These are phyloP conservation scores for Trichopus zeylanicus DNA, from an alignment of 116 monocot genomes.

Conservation along the genomic window DNA sequence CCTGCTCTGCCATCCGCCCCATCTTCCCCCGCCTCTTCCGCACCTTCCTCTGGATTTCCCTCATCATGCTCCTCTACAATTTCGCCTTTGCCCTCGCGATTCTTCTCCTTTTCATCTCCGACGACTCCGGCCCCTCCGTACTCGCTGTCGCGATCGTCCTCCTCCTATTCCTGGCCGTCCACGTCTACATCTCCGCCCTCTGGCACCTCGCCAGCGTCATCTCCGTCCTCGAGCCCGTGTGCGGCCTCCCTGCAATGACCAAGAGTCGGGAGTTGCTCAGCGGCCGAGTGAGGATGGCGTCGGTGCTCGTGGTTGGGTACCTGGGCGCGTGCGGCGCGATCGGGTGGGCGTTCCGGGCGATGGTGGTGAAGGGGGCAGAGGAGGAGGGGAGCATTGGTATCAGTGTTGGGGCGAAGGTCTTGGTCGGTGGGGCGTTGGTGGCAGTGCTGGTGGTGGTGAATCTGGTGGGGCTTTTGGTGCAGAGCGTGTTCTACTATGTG, in stretches of 20 bases:
- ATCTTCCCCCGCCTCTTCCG: not conserved
- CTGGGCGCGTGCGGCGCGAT: not conserved
- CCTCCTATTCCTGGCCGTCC: not conserved
- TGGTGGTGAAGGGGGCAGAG: not conserved
- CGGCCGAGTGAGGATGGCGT: not conserved
- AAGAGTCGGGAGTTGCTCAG: not conserved
- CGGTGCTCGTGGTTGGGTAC: not conserved
- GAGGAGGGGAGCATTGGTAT: slow-evolving; percentile 1
- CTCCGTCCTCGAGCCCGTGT: slow-evolving; percentile 2
- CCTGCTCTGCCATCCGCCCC: not conserved
- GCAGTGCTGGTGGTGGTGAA: not conserved
- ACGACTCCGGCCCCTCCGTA: not conserved
- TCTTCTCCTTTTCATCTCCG: not conserved
- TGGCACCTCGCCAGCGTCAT: slow-evolving; percentile 12
- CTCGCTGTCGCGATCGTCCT: not conserved
- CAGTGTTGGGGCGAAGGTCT: not conserved
- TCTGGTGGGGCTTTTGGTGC: slow-evolving; percentile 2
- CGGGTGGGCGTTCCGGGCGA: slow-evolving; percentile 3
- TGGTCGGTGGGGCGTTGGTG: not conserved
- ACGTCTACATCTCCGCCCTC: not conserved
- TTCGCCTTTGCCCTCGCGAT: not conserved
- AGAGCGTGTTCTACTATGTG: slow-evolving; percentile 7
- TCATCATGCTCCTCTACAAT: slow-evolving; percentile 6
- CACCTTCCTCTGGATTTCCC: slow-evolving; percentile 4
- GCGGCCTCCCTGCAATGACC: slow-evolving; percentile 2